Evolutionary conservation across 2,329 filamentous ascomycete species (phyloP).

Genomic region (Colletotrichum salicis): DNA sequence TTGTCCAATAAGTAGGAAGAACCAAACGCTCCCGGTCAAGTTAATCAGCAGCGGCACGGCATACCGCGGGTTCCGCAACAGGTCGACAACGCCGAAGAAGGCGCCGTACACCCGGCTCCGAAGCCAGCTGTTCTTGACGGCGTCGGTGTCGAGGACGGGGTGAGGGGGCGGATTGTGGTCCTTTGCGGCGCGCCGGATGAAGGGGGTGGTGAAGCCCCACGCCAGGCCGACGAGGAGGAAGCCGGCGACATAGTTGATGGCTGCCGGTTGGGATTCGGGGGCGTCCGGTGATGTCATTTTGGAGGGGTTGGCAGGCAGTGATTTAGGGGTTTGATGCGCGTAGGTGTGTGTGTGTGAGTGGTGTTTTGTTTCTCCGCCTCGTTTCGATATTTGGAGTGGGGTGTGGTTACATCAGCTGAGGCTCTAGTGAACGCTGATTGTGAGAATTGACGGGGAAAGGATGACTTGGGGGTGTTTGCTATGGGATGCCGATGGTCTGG

Average conservation of each 20-base stretch:
- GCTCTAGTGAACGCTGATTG: not conserved
- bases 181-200: constrained; percentile 87
- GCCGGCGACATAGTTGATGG: constrained; percentile 85
- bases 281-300: constrained; percentile 29
- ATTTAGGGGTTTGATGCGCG: not conserved
- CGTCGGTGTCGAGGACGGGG: constrained; percentile 61
- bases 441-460: constrained; percentile 1
- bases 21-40: constrained; percentile 94
- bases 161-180: constrained; percentile 75
- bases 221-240: constrained; percentile 92
- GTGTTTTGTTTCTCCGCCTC: constrained; percentile 15
- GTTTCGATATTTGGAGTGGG: not conserved
- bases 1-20: constrained; percentile 92
- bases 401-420: constrained; percentile 16
- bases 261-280: constrained; percentile 53
- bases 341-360: not conserved
- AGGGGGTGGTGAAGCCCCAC: constrained; percentile 93
- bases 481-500: not conserved
- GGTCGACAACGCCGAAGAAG: constrained; percentile 80
- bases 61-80: constrained; percentile 84
- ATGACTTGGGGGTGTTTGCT: not conserved
- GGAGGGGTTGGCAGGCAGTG: not conserved
- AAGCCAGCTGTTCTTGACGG: constrained; percentile 67
- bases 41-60: constrained; percentile 87
- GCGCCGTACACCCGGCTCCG: constrained; percentile 71